Conservation (phyloP, 2,329 filamentous ascomycete species). For the Arthrobotrys sphaeroides region DNA sequence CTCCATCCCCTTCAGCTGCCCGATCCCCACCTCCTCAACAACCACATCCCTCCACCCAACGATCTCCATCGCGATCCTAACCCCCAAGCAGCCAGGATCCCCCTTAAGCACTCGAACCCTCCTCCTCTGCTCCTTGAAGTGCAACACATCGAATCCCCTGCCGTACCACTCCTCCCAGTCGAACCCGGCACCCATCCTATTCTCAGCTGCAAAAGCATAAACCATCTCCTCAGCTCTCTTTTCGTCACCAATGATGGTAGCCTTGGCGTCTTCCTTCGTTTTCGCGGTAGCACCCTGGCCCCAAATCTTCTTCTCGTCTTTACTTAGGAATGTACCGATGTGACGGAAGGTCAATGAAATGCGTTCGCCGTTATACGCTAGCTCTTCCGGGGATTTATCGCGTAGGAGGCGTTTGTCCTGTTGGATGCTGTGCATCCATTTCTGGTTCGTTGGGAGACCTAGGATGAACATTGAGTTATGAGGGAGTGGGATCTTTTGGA, state of each 20-base stretch:
- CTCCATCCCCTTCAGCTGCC: slow-evolving; percentile 36
- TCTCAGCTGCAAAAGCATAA: slow-evolving; percentile 83
- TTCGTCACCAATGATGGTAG: slow-evolving; percentile 75
- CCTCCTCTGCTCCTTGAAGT: slow-evolving; percentile 64
- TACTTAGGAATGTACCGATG: slow-evolving; percentile 84
- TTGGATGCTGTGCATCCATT: slow-evolving; percentile 92
- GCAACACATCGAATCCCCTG: slow-evolving; percentile 81
- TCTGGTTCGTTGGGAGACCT: slow-evolving; percentile 80
- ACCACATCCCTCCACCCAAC: slow-evolving; percentile 31
- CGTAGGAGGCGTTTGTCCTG: slow-evolving; percentile 77
- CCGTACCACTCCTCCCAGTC: slow-evolving; percentile 82
- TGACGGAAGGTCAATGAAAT: slow-evolving; percentile 91
- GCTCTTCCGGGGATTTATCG: slow-evolving; percentile 76
- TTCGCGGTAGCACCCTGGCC: slow-evolving; percentile 86
- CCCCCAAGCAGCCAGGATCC: slow-evolving; percentile 58
- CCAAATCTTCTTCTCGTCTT: slow-evolving; percentile 72
- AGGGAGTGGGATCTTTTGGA: slow-evolving; percentile 76
- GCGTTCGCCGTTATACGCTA: slow-evolving; percentile 76
- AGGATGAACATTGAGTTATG: slow-evolving; percentile 90
- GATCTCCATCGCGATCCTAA: slow-evolving; percentile 58
- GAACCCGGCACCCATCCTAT: slow-evolving; percentile 73
- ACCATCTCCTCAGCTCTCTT: slow-evolving; percentile 75
- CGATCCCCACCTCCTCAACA: slow-evolving; percentile 32
- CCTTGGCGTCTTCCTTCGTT: slow-evolving; percentile 68
- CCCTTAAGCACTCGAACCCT: slow-evolving; percentile 61